Base-by-base conservation (phyloP, 371 early-diverging fungal genomes). In the Zychaea mexicana region DNA sequence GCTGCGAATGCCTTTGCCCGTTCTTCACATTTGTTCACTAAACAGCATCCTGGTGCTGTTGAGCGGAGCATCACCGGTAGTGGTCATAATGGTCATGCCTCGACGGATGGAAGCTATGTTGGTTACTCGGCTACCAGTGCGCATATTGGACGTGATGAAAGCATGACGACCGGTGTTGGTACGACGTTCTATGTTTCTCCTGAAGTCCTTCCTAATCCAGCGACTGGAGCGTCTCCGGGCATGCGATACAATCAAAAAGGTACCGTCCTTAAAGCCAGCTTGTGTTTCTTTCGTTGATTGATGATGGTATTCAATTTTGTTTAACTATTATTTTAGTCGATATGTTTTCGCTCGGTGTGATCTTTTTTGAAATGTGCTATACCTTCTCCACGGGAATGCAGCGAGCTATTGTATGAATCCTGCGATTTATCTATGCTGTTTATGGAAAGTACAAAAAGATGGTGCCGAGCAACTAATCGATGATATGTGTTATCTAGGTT, bases 121-220 rank as follows among this genome's bases (percentile, higher is more conserved):
- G 78, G 83, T 4, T 73, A 74, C 22, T 73, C 78, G 19, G 88
- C 81, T 13, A 77, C 78, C 10, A 81, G 74, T 54, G 66, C 65
- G 3, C 73, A 74, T 67, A 22, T 83, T 62, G 66, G 71, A n/a
- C 47, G 49, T 2, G 81, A 81, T 19, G 82, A 78, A 64, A 81
- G 82, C 36, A 74, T 94, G 84, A 93, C 94, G 0, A 82, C 85
- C 9, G 94, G 93, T 45, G 89, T 97, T 22, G 98, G 98, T 8
- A 98, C 98, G 0, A 91, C 96, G 0, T 89, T 96, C 19, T 98
- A 98, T 73, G 94, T 95, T 13, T 93, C 96, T 13, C 97, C 96
- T 0, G 96, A 95, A 65, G 88, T 94, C 0, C 61, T 89, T 52
- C 73, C 83, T 0, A 83, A 84, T 32, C 77, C 80, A 0, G 57